phyloP scores from a whole-genome alignment of 2,329 filamentous ascomycete species.

The Aspergillus sp. region DNA sequence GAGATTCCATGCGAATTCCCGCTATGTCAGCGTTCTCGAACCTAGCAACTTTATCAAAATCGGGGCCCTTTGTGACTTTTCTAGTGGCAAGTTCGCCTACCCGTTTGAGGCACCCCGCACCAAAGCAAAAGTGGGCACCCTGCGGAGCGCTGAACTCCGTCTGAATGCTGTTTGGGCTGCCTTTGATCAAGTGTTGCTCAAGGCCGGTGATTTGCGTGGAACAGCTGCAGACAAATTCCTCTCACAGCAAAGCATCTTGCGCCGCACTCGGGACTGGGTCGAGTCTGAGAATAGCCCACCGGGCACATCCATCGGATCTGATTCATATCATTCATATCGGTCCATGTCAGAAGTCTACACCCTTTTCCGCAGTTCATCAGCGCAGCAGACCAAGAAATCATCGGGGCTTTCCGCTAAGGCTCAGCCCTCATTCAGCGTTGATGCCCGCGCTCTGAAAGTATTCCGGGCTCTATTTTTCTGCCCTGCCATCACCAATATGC shows the following conservation, averaged over 20 bases:
- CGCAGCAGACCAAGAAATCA: not conserved
- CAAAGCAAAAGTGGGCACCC: slow-evolving; percentile 48
- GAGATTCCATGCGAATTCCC: too few species aligned
- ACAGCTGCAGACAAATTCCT: slow-evolving; percentile 38
- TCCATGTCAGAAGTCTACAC: not conserved
- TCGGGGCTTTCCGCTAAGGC: slow-evolving; percentile 4
- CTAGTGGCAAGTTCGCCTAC: slow-evolving; percentile 51
- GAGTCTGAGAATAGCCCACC: slow-evolving; percentile 33
- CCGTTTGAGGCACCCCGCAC: slow-evolving; percentile 54
- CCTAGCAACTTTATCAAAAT: not conserved
- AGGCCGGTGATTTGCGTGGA: slow-evolving; percentile 28
- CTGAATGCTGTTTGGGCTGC: slow-evolving; percentile 55
- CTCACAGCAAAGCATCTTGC: slow-evolving; percentile 42
- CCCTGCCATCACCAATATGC: slow-evolving; percentile 38
- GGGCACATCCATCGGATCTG: too few species aligned
- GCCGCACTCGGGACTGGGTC: slow-evolving; percentile 56
- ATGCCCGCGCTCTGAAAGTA: slow-evolving; percentile 46
- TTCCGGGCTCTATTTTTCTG: slow-evolving; percentile 50
- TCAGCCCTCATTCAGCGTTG: slow-evolving; percentile 38
- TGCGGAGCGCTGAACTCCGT: slow-evolving; percentile 53
- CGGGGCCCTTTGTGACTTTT: slow-evolving; percentile 30
- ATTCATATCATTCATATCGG: not conserved
- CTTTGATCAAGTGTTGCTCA: slow-evolving; percentile 32
- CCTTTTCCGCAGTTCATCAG: not conserved
- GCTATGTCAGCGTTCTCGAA: not conserved